Percentiles rank a stretch among this genome's conserved stretches.
Conservation (phyloP, 2,329 filamentous ascomycete genomes). For the Tolypocladium tundrense region DNA sequence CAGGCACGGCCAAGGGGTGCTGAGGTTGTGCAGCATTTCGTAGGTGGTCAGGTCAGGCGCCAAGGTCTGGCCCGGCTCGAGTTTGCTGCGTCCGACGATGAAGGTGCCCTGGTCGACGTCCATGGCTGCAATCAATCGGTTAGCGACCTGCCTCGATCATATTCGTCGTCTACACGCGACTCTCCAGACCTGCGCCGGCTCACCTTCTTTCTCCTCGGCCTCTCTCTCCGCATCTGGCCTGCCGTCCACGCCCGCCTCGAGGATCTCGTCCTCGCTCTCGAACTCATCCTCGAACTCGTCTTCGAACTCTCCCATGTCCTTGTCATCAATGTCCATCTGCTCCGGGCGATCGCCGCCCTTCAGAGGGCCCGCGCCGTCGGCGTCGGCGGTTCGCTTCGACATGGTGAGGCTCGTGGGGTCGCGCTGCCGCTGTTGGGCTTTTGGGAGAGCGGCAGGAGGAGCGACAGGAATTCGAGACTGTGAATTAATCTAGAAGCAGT, state of each 20-base stretch:
- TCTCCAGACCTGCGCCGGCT: constrained; percentile 1
- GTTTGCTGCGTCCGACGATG: constrained; percentile 86
- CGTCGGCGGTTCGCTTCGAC: constrained; percentile 51
- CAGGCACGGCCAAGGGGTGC: constrained; percentile 91
- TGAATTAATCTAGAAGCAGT: no score
- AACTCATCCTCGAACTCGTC: constrained; percentile 92
- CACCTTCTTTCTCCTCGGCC: constrained; percentile 68
- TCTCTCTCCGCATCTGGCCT: constrained; percentile 86
- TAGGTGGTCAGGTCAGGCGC: constrained; percentile 90
- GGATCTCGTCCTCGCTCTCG: constrained; percentile 80
- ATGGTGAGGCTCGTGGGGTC: constrained; percentile 21
- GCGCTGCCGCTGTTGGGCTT: background rate
- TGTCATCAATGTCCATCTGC: constrained; percentile 54
- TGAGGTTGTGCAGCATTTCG: constrained; percentile 92
- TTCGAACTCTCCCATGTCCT: constrained; percentile 73
- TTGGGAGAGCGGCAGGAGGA: no score
- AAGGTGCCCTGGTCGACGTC: constrained; percentile 91
- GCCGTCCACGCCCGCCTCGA: constrained; percentile 91
- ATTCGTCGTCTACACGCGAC: background rate
- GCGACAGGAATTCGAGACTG: background rate
- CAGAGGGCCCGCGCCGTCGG: constrained; percentile 36
- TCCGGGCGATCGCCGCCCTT: constrained; percentile 53
- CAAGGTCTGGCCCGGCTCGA: constrained; percentile 83
- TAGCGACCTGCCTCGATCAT: background rate
- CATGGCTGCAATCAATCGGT: constrained; percentile 47